Evolutionary conservation across 228 moss, liverwort and hornwort species (phyloP), one percentile per base, ranked within the genome.

Genomic region (Sphagnum magellanicum): DNA sequence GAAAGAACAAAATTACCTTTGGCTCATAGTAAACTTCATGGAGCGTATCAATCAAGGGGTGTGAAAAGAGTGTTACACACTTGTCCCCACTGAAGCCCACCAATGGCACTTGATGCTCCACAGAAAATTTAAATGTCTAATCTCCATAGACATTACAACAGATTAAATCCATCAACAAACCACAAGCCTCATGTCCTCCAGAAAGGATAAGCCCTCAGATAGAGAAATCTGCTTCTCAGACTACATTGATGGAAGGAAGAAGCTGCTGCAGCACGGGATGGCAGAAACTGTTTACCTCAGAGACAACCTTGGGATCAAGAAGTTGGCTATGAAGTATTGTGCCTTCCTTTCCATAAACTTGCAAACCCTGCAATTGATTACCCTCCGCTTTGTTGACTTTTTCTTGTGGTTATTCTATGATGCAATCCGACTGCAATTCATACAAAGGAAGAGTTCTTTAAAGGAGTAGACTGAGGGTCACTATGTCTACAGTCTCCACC

Each of bases 1-100:
- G 16, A 8, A 63, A 63, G 47, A 16, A 8, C 4, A 46, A 10
- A n/a, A 13, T 14, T 5, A 88, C 97, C 87, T 90, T 90, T 0
- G 93, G 93, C 75, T 97, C 97, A 57, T 87, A 84, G 71, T 84
- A 90, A 32, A 90, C 73, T 0, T 82, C 69, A 49, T 91, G 97
- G 61, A 93, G 81, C 67, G 73, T 77, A 70, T 97, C 93, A 58
- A 84, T 78, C 67, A 88, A 72, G 4, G 79, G 72, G 74, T 81
- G 87, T 58, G 73, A 55, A 64, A 72, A 88, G 55, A 90, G 84
- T 13, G 93, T 87, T 70, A 93, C 87, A 65, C 82, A 85, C 17
- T 85, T 85, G 73, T 90, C 88, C 64, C 72, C 91, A 49, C 80
- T 79, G 62, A 93, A 93, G 63, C 91, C 98, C 61, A 91, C 79